Percentiles rank a stretch among this genome's conserved stretches.
phyloP scores from a whole-genome alignment of 1,139 yeast species.

The Debaryomyces coudertii region DNA sequence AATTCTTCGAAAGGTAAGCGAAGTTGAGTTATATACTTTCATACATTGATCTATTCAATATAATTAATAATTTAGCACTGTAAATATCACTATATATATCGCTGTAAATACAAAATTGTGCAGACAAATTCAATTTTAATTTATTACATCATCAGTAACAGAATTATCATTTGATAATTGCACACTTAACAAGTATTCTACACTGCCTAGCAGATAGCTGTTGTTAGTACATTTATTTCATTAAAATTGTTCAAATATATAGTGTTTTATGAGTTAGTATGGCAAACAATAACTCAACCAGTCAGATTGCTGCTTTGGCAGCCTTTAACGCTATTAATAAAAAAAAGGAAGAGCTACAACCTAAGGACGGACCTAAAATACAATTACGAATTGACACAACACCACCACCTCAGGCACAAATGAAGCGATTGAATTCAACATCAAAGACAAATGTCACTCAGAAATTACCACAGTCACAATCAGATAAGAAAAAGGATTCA shows the following conservation, averaged over 20 bases:
- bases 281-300: constrained; percentile 22
- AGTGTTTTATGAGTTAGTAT: constrained; percentile 4
- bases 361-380: neutral
- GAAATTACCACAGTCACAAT: neutral
- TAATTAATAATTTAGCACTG: neutral
- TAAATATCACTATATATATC: neutral
- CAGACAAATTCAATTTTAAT: too few relatives aligned
- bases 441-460: neutral
- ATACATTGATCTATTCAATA: neutral
- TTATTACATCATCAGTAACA: neutral
- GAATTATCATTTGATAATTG: neutral
- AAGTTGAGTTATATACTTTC: constrained; percentile 10
- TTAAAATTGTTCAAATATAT: neutral
- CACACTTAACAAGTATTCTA: constrained; percentile 3
- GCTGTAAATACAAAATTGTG: too few relatives aligned
- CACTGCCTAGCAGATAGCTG: constrained; percentile 7
- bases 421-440: neutral
- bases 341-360: constrained; percentile 15
- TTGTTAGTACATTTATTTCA: too few relatives aligned
- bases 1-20: constrained; percentile 60
- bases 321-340: constrained; percentile 29
- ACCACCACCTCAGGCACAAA: neutral
- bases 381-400: constrained; percentile 4
- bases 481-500: neutral
- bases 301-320: constrained; percentile 41